Percentiles rank a stretch among this genome's conserved stretches.
Evolutionary conservation across 148 eudicot species (phyloP).

Genomic region (Fagopyrum esculentum): DNA sequence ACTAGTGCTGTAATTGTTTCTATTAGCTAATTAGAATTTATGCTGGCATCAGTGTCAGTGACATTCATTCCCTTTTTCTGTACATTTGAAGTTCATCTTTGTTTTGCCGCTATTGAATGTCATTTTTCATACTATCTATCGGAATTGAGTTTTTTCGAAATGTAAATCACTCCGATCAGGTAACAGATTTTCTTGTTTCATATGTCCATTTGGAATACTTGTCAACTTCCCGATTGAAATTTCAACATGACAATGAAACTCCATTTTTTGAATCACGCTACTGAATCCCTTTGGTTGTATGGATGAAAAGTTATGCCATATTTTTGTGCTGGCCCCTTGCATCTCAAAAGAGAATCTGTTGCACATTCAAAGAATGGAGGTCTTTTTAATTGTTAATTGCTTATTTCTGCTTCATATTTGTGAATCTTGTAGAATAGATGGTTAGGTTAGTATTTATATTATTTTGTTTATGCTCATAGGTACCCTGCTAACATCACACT

Average conservation of each 20-base stretch:
- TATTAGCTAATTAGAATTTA: neutral
- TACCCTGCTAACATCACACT: conserved; percentile 96
- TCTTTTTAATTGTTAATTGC: neutral
- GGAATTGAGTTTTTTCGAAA: neutral
- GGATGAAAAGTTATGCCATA: neutral
- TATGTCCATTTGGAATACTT: neutral
- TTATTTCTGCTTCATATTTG: neutral
- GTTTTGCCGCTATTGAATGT: neutral
- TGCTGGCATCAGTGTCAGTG: neutral
- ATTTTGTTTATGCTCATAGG: conserved; percentile 32
- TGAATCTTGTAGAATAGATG: neutral
- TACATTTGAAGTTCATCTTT: neutral
- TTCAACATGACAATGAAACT: neutral
- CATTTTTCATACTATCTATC: neutral
- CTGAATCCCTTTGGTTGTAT: neutral
- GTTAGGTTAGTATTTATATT: neutral
- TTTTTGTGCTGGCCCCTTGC: neutral
- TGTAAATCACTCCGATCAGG: neutral
- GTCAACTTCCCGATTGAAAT: neutral
- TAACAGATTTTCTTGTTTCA: neutral
- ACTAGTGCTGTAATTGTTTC: neutral
- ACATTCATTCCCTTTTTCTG: neutral
- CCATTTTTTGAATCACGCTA: neutral
- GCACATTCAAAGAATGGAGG: neutral
- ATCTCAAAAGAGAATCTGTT: neutral